Percentiles rank a stretch among this genome's conserved stretches.
Conservation (phyloP, 2,329 filamentous ascomycete species). For the Cladorrhinum sp. region DNA sequence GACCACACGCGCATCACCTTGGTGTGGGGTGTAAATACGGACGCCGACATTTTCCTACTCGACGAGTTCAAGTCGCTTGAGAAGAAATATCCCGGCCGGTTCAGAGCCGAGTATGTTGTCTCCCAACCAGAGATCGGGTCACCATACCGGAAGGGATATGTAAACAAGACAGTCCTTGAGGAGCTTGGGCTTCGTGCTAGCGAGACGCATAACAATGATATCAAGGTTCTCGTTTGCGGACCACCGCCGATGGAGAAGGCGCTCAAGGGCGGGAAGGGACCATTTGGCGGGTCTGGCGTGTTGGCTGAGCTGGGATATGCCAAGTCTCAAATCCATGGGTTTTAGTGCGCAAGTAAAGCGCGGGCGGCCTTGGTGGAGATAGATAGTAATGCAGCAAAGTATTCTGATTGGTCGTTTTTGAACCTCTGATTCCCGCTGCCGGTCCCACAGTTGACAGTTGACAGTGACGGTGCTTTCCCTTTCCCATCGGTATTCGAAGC, state of each 20-base stretch:
- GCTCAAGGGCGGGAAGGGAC: conserved; percentile 43
- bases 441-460: too few relatives aligned
- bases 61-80: conserved; percentile 54
- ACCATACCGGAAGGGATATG: conserved; percentile 50
- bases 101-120: conserved; percentile 58
- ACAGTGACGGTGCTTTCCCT: too few relatives aligned
- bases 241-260: conserved; percentile 64
- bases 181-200: conserved; percentile 41
- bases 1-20: conserved; percentile 63
- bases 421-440: too few relatives aligned
- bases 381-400: too few relatives aligned
- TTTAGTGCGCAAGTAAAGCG: too few relatives aligned
- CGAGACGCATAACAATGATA: conserved; percentile 33
- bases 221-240: conserved; percentile 67
- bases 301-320: conserved; percentile 55
- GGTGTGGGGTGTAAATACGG: conserved; percentile 64
- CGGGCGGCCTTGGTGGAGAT: too few relatives aligned
- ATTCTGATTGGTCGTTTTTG: too few relatives aligned
- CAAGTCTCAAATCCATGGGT: conserved; percentile 57
- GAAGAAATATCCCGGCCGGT: conserved; percentile 48
- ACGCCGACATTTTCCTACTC: conserved; percentile 58
- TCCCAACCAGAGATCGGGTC: conserved; percentile 44
- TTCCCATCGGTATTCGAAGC: too few relatives aligned
- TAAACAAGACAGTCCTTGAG: conserved; percentile 55
- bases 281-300: conserved; percentile 42